phyloP scores from a whole-genome alignment of 2,329 filamentous ascomycete species.

The Penicillium sp. region DNA sequence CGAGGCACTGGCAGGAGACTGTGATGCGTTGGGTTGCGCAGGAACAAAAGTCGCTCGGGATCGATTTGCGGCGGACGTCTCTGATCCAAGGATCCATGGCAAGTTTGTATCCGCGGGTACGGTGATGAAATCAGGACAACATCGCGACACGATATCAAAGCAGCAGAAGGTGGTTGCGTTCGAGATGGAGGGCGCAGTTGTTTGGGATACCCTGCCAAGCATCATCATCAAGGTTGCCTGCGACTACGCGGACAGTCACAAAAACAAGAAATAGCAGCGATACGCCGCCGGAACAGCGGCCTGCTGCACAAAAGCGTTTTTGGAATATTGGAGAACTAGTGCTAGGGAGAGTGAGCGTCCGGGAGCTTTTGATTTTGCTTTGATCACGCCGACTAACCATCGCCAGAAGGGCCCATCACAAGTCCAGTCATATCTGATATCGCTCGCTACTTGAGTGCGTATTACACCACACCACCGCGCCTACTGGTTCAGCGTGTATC shows the following conservation, averaged over 20 bases:
- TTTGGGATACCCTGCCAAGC: constrained; percentile 1
- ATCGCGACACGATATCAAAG: constrained; percentile 12
- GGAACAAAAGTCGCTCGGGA: background rate
- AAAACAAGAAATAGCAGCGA: constrained; percentile 25
- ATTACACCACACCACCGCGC: constrained; percentile 16
- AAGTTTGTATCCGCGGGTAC: constrained; percentile 18
- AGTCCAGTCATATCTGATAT: background rate
- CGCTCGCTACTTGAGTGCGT: constrained; percentile 1
- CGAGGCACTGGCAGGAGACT: background rate
- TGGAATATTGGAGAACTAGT: background rate
- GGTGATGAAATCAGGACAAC: constrained; percentile 16
- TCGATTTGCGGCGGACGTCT: background rate
- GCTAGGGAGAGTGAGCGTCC: background rate
- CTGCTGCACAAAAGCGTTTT: constrained; percentile 3
- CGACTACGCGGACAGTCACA: constrained; percentile 28
- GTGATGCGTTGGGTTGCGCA: constrained; percentile 16
- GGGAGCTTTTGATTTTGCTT: background rate
- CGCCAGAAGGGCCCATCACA: too few species aligned
- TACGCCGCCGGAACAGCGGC: constrained; percentile 22
- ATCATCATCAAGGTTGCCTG: constrained; percentile 21
- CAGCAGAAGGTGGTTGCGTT: constrained; percentile 20
- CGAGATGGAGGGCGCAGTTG: constrained; percentile 18
- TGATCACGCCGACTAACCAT: background rate
- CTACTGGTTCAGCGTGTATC: constrained; percentile 44
- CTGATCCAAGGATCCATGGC: background rate